Evolutionary conservation across 495 filamentous ascomycete species (phyloP), one percentile per base, ranked within the genome.

Genomic region (Daldinia decipiens): DNA sequence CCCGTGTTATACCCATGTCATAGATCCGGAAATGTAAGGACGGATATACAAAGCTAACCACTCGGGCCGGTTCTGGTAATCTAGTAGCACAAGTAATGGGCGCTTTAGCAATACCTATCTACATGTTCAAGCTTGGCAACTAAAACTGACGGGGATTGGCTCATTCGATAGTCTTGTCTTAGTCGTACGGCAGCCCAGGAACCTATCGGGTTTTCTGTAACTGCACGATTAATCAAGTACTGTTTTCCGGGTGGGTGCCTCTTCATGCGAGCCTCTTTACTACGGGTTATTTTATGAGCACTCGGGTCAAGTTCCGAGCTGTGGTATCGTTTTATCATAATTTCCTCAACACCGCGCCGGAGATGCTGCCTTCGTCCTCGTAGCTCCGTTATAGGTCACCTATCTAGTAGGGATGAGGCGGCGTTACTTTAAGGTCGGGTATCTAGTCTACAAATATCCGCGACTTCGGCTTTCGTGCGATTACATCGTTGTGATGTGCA

Each of bases 1-100:
- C 62, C 68, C 68, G 68, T 45, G 59, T 31, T 51, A 62, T 57
- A 36, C 54, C 62, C 57, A 57, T 66, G 62, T 58, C 51, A 53
- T n/a, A 7, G 15, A 45, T 32, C 52, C 56, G 50, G 31, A 15
- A 39, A 17, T 38, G 34, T n/a, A 17, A 64, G 43, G 32, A 39
- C 13, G 7, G 4, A 27, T n/a, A 5, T 56, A n/a, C 19, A 61
- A 4, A 50, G 40, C 6, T 38, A 7, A 62, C 43, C 21, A 15
- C 64, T 67, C 69, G 64, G 69, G 31, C 69, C 69, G 69, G 64
- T 43, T 29, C 45, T 60, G 19, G 50, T 58, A 58, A 17, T 36
- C 52, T 65, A 56, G n/a, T 56, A 55, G 40, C 58, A 53, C 40
- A 52, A 52, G 58, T 59, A 43, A 39, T 59, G 52, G 43, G 51